Evolutionary conservation across 1,139 yeast species (phyloP), one percentile per base, ranked within the genome.

Genomic region (Groenewaldozyma auringiensis): DNA sequence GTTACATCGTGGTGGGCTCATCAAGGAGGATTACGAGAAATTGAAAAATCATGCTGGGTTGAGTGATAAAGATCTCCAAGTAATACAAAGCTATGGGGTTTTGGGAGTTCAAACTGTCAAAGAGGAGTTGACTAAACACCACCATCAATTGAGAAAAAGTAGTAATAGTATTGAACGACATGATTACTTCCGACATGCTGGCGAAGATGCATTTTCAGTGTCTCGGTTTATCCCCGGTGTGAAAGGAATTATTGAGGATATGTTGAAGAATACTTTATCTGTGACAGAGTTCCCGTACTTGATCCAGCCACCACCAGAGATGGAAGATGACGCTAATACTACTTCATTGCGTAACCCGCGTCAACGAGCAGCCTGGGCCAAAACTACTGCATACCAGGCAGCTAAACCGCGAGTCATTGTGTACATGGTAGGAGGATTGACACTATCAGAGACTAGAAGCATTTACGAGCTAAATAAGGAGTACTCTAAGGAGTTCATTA

Each of bases 341-440:
- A 63, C 72, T 2, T 74, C 92, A 1, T 68, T 83, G 53, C 73
- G 92, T 53, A 85, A 83, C 58, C 79, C 86, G 3, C 72, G 87
- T 41, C 86, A 83, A 53, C 80, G 83, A 53, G 92, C 95, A 0
- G 78, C 82, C 1, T 86, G 95, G 95, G 88, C 94, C 1, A 75
- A 72, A 49, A 69, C 75, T 13, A 70, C 79, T 2, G 62, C 68
- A 39, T 63, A 53, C 38, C 66, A 59, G 40, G 69, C 73, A n/a
- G 75, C 78, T 39, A 75, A 78, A 53, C 95, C 85, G 58, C 68
- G 92, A 41, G 72, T 89, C 6, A 78, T 89, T 55, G 79, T 88
- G 50, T 92, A 80, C 60, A 76, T 88, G 35, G 76, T 86, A 27
- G 99, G 99, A 20, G 98, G 98, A 9, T 67, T 85, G 36, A 87